Percentiles rank a stretch among this genome's conserved stretches.
These are phyloP conservation scores for Neurospora crassa DNA, from an alignment of 2,329 filamentous ascomycete species.

Conservation along the genomic window DNA sequence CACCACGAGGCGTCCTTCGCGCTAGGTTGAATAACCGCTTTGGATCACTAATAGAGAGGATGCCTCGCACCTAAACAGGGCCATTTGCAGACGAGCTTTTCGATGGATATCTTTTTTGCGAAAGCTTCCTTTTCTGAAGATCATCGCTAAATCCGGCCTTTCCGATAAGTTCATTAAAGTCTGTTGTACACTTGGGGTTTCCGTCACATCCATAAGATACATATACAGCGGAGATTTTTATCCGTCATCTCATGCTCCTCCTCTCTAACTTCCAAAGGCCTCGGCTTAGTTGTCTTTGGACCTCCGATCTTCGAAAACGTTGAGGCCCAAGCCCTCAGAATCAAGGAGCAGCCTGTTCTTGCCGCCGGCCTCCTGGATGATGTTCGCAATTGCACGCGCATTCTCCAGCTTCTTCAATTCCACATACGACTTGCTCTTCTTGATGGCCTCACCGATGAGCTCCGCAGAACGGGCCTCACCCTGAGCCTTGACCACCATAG, in stretches of 20 bases:
- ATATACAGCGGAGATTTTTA: slow-evolving; percentile 40
- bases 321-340: slow-evolving; percentile 80
- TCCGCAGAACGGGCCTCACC: slow-evolving; percentile 97
- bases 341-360: slow-evolving; percentile 94
- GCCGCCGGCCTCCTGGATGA: slow-evolving; percentile 76
- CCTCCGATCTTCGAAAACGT: slow-evolving; percentile 54
- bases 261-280: background rate
- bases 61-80: background rate
- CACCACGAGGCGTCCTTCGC: background rate
- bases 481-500: slow-evolving; percentile 95
- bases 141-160: background rate
- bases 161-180: background rate
- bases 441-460: slow-evolving; percentile 97
- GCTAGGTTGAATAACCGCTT: background rate
- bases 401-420: slow-evolving; percentile 98
- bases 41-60: background rate
- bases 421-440: slow-evolving; percentile 96
- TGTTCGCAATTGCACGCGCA: slow-evolving; percentile 75
- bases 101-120: background rate
- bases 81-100: background rate
- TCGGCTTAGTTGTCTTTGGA: slow-evolving; percentile 34
- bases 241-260: slow-evolving; percentile 5
- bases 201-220: slow-evolving; percentile 6
- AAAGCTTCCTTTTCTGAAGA: background rate
- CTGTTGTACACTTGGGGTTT: slow-evolving; percentile 9